Conservation (phyloP, 179 eudicot species). For the Corrigiola litoralis region DNA sequence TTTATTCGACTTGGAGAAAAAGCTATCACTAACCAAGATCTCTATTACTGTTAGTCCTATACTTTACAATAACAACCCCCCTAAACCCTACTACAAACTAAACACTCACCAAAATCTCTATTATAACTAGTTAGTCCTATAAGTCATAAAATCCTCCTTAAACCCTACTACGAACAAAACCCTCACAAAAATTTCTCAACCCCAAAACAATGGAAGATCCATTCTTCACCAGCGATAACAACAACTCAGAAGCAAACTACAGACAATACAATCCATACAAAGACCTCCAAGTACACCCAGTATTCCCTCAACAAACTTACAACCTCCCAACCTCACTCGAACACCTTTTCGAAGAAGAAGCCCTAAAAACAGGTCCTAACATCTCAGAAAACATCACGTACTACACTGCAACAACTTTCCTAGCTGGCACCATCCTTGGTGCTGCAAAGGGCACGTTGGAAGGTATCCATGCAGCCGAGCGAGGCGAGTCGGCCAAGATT, state of each 20-base stretch:
- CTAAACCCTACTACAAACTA: neutral
- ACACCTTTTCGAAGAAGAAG: conserved; percentile 52
- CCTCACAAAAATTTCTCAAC: neutral
- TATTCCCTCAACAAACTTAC: conserved; percentile 35
- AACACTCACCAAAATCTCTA: neutral
- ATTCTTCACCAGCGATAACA: neutral
- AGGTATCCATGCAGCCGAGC: conserved; percentile 41
- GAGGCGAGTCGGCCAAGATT: conserved; percentile 53
- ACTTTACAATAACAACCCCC: neutral
- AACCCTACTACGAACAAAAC: neutral
- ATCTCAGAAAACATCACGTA: conserved; percentile 51
- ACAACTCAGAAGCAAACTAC: conserved; percentile 18
- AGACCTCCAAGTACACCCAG: conserved; percentile 22
- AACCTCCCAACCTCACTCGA: conserved; percentile 69
- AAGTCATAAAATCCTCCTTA: neutral
- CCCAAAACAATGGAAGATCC: neutral
- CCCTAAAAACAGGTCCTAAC: conserved; percentile 39
- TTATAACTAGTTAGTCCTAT: no score
- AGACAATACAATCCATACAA: conserved; percentile 61
- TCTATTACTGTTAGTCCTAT: neutral
- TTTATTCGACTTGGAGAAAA: conserved; percentile 4
- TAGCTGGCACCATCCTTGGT: conserved; percentile 46
- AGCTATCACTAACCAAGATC: neutral
- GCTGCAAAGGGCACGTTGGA: conserved; percentile 39
- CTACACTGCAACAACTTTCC: conserved; percentile 51